Conservation (phyloP, 305 asterid species). For the Fraxinus floribunda region DNA sequence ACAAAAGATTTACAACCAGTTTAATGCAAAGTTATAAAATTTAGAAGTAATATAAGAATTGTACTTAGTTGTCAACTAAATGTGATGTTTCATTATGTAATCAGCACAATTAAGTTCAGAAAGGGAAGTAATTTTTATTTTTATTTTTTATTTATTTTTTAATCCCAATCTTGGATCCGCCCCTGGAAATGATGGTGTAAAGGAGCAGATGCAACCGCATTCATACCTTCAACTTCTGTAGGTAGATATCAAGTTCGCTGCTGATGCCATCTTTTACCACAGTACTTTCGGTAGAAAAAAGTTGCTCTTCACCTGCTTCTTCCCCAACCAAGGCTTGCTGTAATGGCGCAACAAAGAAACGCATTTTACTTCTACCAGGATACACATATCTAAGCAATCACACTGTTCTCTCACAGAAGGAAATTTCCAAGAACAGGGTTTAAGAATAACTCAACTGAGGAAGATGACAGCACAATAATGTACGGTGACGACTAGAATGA, state of each 20-base stretch:
- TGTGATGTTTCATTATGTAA: slow-evolving; percentile 10
- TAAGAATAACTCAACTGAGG: not conserved
- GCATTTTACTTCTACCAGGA: slow-evolving; percentile 23
- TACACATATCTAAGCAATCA: slow-evolving; percentile 19
- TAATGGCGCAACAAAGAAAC: slow-evolving; percentile 37
- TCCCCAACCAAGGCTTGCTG: slow-evolving; percentile 99
- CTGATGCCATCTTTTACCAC: slow-evolving; percentile 49
- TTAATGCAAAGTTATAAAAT: not conserved
- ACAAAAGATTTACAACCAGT: not conserved
- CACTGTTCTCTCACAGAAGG: not conserved
- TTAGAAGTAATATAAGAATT: not conserved
- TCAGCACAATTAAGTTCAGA: slow-evolving; percentile 8
- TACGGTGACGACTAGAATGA: slow-evolving; percentile 8
- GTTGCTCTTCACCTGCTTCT: slow-evolving; percentile 82
- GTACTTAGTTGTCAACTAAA: slow-evolving; percentile 4
- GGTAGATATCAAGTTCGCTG: slow-evolving; percentile 63
- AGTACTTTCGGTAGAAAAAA: slow-evolving; percentile 65
- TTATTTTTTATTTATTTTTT: too few species aligned
- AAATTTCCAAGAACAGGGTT: not conserved
- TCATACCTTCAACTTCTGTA: slow-evolving; percentile 75
- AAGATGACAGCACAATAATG: not conserved
- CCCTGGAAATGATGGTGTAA: not conserved
- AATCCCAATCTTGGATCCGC: too few species aligned
- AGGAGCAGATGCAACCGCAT: slow-evolving; percentile 19
- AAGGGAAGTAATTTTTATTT: not conserved